A percentile compares a stretch with the other conserved stretches of the same genome.
These are phyloP conservation scores for Colletotrichum plurivorum DNA, from an alignment of 2,329 filamentous ascomycete genomes.

Conservation along the genomic window DNA sequence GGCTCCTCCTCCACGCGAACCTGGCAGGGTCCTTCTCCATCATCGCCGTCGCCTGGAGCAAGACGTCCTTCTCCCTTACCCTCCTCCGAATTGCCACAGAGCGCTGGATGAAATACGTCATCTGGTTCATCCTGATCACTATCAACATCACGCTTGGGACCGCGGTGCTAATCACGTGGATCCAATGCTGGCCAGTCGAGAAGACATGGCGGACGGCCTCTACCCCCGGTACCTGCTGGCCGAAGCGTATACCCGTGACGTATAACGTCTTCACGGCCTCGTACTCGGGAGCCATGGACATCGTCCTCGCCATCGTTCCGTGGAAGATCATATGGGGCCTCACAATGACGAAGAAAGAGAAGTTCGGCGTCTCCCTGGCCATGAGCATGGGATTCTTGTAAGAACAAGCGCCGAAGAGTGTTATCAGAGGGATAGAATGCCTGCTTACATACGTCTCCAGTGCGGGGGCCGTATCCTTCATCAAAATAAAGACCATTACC, in stretches of 20 bases:
- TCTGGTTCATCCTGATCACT: slow-evolving; percentile 47
- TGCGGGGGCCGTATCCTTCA: slow-evolving; percentile 49
- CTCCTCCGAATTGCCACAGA: slow-evolving; percentile 46
- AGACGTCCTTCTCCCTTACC: slow-evolving; percentile 49
- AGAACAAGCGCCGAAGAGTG: slow-evolving; percentile 25
- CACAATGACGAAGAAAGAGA: slow-evolving; percentile 56
- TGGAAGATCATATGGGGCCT: slow-evolving; percentile 58
- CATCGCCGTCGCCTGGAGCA: slow-evolving; percentile 46
- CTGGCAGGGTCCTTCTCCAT: slow-evolving; percentile 42
- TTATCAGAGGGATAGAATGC: not conserved
- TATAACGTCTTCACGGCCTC: slow-evolving; percentile 49
- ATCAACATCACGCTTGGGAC: slow-evolving; percentile 44
- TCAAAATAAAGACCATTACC: slow-evolving; percentile 48
- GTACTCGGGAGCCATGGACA: slow-evolving; percentile 55
- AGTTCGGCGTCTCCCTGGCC: slow-evolving; percentile 55
- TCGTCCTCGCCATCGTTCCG: slow-evolving; percentile 56
- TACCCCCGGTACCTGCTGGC: slow-evolving; percentile 45
- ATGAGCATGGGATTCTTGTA: slow-evolving; percentile 60
- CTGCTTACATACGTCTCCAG: slow-evolving; percentile 40
- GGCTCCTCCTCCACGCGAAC: slow-evolving; percentile 40
- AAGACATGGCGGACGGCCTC: slow-evolving; percentile 44
- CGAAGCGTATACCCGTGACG: slow-evolving; percentile 45
- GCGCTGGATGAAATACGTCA: slow-evolving; percentile 42
- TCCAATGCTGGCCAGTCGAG: slow-evolving; percentile 45
- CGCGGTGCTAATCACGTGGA: slow-evolving; percentile 45